A percentile compares a stretch with the other conserved stretches of the same genome.
phyloP scores from a whole-genome alignment of 2,329 filamentous ascomycete genomes.

The Penicillium sp. region DNA sequence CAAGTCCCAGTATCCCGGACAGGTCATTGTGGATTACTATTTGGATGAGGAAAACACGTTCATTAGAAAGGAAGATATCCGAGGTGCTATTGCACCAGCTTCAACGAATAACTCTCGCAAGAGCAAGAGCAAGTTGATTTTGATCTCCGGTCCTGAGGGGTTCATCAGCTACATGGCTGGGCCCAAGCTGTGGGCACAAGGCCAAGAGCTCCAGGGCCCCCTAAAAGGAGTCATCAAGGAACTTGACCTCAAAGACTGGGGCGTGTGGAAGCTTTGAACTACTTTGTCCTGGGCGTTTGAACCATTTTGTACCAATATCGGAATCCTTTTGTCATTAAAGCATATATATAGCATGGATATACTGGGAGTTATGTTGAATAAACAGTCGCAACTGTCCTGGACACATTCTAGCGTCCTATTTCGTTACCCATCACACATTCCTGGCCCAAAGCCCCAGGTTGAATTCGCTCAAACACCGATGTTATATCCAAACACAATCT shows the following conservation, averaged over 20 bases:
- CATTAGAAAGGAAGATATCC: conserved; percentile 58
- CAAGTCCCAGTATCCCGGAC: conserved; percentile 55
- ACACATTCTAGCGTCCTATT: conserved; percentile 9
- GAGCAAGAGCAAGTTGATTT: conserved; percentile 55
- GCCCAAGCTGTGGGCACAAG: conserved; percentile 70
- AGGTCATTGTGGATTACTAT: conserved; percentile 68
- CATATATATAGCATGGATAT: conserved; percentile 8
- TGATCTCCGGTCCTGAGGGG: conserved; percentile 87
- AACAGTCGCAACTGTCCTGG: conserved; percentile 15
- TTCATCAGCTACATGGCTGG: conserved; percentile 82
- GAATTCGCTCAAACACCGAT: conserved; percentile 14
- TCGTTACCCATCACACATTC: conserved; percentile 13
- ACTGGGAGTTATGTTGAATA: conserved; percentile 24
- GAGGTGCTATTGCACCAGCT: conserved; percentile 29
- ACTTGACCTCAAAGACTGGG: conserved; percentile 58
- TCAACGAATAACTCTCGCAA: conserved; percentile 28
- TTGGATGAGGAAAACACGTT: conserved; percentile 75
- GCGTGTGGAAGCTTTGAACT: conserved; percentile 57
- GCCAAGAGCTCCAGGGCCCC: conserved; percentile 70
- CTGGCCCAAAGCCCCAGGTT: conserved; percentile 14
- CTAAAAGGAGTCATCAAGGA: conserved; percentile 66
- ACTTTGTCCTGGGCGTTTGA: neutral
- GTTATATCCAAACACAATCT: conserved; percentile 8
- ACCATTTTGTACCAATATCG: conserved; percentile 15
- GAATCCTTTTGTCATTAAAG: conserved; percentile 6